Percentiles rank a stretch among this genome's conserved stretches.
Evolutionary conservation across 768 basidiomycete species (phyloP).

Genomic region (Hericium alpestre): DNA sequence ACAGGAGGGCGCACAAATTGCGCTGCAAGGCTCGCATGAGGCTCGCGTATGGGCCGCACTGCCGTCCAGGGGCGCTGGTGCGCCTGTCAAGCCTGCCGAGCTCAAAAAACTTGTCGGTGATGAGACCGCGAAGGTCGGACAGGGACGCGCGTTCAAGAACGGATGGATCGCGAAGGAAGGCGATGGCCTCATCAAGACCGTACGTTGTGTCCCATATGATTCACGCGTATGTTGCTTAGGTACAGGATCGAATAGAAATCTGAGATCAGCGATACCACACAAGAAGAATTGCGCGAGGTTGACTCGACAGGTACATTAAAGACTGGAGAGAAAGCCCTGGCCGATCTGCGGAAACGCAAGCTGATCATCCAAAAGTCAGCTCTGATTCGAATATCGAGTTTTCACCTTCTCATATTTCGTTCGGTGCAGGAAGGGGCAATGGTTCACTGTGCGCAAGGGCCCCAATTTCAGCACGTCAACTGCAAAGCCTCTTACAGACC

Average conservation of each 20-base stretch:
- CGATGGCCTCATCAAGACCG: constrained; percentile 74
- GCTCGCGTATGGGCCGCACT: constrained; percentile 86
- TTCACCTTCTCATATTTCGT: not conserved
- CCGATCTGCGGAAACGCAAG: constrained; percentile 88
- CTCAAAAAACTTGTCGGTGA: constrained; percentile 74
- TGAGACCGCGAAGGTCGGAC: constrained; percentile 86
- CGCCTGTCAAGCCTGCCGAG: constrained; percentile 53
- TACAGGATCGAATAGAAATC: constrained; percentile 33
- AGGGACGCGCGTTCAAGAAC: constrained; percentile 92
- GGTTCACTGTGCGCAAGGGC: constrained; percentile 87
- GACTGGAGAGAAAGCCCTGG: constrained; percentile 70
- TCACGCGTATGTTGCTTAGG: constrained; percentile 6
- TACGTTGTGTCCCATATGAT: constrained; percentile 32
- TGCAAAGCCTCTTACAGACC: constrained; percentile 89
- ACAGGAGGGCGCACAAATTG: constrained; percentile 73
- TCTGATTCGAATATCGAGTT: not conserved
- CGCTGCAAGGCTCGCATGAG: constrained; percentile 82
- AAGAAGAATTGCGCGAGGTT: constrained; percentile 63
- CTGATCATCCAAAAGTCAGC: constrained; percentile 70
- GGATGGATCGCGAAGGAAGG: constrained; percentile 94
- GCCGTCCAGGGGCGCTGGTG: constrained; percentile 57
- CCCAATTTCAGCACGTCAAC: constrained; percentile 80
- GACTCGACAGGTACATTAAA: constrained; percentile 60
- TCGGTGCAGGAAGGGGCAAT: constrained; percentile 75
- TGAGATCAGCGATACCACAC: constrained; percentile 65